Evolutionary conservation across 2,329 filamentous ascomycete species (phyloP).

Genomic region (Cercospora zeae-maydis): DNA sequence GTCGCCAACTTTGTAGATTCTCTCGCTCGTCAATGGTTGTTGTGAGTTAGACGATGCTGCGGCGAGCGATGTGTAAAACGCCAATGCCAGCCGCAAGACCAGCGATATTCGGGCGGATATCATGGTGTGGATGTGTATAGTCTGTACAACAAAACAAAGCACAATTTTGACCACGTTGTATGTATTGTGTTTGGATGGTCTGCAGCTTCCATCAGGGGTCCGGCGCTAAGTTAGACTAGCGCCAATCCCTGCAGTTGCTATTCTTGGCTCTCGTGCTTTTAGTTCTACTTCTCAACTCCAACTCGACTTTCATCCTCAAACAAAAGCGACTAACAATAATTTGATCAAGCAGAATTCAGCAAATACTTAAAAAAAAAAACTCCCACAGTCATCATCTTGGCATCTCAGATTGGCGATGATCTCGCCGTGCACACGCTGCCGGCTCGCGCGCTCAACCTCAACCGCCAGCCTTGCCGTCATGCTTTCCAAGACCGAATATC

Average conservation of each 20-base stretch:
- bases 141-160: background rate
- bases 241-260: background rate
- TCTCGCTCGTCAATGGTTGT: slow-evolving; percentile 39
- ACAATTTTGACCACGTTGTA: background rate
- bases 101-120: slow-evolving; percentile 25
- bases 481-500: no score
- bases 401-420: background rate
- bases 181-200: background rate
- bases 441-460: background rate
- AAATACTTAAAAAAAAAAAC: background rate
- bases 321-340: no score
- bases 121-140: background rate
- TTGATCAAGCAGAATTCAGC: no score
- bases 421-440: background rate
- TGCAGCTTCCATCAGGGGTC: background rate
- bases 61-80: slow-evolving; percentile 38
- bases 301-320: no score
- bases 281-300: no score
- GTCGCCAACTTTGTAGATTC: slow-evolving; percentile 48
- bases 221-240: background rate
- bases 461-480: no score
- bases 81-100: slow-evolving; percentile 30
- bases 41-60: slow-evolving; percentile 41
- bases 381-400: background rate
- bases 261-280: no score